Evolutionary conservation across 495 filamentous ascomycete species (phyloP), one percentile per base, ranked within the genome.

Genomic region (Tuber umbilicatum): DNA sequence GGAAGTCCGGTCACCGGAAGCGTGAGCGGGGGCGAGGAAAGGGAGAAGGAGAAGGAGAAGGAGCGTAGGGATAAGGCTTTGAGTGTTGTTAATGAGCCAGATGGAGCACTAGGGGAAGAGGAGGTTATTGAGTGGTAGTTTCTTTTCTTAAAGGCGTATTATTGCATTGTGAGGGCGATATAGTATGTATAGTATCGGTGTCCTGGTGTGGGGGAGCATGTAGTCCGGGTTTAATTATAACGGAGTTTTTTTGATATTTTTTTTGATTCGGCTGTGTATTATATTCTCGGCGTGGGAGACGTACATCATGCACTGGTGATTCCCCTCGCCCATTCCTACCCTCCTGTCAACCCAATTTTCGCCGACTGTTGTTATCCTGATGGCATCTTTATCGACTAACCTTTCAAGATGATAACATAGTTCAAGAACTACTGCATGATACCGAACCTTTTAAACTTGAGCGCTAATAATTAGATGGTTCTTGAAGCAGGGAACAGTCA

Each of bases 21-120:
- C n/a, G 21, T 69, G 12, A 47, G 21, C 27, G 42, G 60, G 35
- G 43, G 37, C 42, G 27, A 73, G n/a, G 55, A 42, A 2, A 41
- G n/a, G 40, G 42, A 68, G 23, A 40, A 39, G 68, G n/a, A 50
- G 17, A 40, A 75, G 42, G 55, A 42, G 2, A 74, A 37, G 38
- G 75, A 72, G 39, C 40, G 60, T n/a, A 72, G 69, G 38, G 68
- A 41, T n/a, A 69, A 37, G 19, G 19, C 16, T 38, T 67, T 67
- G 55, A 39, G 64, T 35, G 60, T 69, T 14, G 19, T 68, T 45
- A 38, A 73, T 76, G 74, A 73, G n/a, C 74, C 74, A 31, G 60
- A 73, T 73, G 67, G 42, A 7, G 60, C 69, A 3, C 42, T 68
- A 31, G 69, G 23, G 38, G 55, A 45, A 38, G 75, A 70, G 17